Percentiles rank a stretch among this genome's conserved stretches.
Evolutionary conservation across 306 rosid genomes (phyloP).

Genomic region (Gastrolobium bilobum): DNA sequence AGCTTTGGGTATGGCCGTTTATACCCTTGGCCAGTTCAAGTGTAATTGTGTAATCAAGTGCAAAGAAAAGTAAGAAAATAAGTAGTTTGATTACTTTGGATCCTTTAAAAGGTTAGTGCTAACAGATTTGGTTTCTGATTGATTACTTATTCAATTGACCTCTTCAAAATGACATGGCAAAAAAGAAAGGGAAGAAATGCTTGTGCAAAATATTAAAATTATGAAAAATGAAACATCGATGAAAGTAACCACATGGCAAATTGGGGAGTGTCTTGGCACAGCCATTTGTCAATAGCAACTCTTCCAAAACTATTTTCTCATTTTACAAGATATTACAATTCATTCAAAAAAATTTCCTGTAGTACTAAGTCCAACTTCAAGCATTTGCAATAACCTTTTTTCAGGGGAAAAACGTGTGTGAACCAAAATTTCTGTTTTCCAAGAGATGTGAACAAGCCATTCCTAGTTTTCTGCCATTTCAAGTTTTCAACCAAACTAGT

Average conservation of each 20-base stretch:
- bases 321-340: background rate
- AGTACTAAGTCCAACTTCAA: background rate
- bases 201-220: background rate
- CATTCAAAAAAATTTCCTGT: background rate
- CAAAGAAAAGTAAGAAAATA: background rate
- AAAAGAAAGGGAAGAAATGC: too few relatives aligned
- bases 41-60: background rate
- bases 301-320: too few relatives aligned
- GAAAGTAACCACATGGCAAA: too few relatives aligned
- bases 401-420: background rate
- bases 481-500: conserved; percentile 46
- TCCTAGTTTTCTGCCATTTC: background rate
- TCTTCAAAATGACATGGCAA: background rate
- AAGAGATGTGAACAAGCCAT: background rate
- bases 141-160: background rate
- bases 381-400: background rate
- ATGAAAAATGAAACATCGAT: background rate
- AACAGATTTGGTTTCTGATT: background rate
- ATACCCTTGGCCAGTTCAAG: conserved; percentile 28
- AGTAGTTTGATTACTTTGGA: background rate
- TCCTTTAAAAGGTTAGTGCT: background rate
- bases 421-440: background rate
- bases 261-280: too few relatives aligned
- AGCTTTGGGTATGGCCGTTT: background rate
- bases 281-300: too few relatives aligned